Percentiles rank a stretch among this genome's conserved stretches.
phyloP scores from a whole-genome alignment of 164 flowering plant species.

The Tetracentron sinense region DNA sequence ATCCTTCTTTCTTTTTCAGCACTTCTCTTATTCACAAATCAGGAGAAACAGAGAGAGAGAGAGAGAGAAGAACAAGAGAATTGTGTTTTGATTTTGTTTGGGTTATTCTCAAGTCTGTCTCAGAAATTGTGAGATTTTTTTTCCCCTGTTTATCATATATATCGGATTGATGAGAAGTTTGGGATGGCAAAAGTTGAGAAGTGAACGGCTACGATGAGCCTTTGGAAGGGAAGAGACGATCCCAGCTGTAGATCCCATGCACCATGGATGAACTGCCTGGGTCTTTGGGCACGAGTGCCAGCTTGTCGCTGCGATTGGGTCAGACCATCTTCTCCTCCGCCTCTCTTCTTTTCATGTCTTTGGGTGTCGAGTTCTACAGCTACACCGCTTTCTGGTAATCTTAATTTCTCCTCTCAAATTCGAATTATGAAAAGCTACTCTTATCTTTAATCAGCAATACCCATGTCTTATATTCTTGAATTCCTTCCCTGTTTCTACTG shows the following conservation, averaged over 20 bases:
- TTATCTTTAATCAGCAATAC: neutral
- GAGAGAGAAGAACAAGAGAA: too few species aligned
- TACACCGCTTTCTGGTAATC: slow-evolving; percentile 57
- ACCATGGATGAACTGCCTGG: slow-evolving; percentile 57
- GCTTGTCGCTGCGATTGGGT: slow-evolving; percentile 58
- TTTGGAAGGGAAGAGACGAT: slow-evolving; percentile 6
- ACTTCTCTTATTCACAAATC: too few species aligned
- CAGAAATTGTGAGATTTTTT: too few species aligned
- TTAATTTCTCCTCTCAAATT: too few species aligned
- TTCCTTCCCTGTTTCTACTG: neutral
- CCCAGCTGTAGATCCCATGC: slow-evolving; percentile 12
- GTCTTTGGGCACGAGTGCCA: slow-evolving; percentile 61
- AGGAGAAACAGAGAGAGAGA: too few species aligned
- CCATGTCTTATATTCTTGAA: neutral
- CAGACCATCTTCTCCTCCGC: slow-evolving; percentile 49
- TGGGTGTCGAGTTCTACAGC: slow-evolving; percentile 61
- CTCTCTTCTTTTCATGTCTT: slow-evolving; percentile 54
- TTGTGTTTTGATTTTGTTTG: too few species aligned
- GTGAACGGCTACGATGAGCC: slow-evolving; percentile 22
- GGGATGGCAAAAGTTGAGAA: slow-evolving; percentile 13
- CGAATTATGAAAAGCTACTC: too few species aligned
- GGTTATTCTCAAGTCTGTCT: too few species aligned
- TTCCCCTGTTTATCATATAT: too few species aligned
- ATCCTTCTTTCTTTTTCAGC: too few species aligned
- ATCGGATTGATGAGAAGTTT: slow-evolving; percentile 15